Evolutionary conservation across 495 filamentous ascomycete genomes (phyloP), one percentile per base, ranked within the genome.

Genomic region (Trichoderma gamsii): DNA sequence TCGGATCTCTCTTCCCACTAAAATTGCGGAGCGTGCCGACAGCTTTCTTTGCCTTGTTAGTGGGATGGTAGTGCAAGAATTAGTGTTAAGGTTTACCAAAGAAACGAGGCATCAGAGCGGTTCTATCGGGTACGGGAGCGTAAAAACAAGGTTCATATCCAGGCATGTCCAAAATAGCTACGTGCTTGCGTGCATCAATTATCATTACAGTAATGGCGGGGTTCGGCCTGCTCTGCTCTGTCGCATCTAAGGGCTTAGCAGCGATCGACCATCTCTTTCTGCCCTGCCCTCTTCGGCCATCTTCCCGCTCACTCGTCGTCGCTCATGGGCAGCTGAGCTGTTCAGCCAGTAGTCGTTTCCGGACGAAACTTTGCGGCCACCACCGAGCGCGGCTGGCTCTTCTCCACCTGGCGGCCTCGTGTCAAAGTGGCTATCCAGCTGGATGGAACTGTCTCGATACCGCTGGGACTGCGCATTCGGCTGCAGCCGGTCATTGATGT

Each of bases 241-340:
- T 11, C 49, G 18, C 18, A 4, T 5, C 5, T 23, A 52, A 0
- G n/a, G 35, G 8, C 35, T 38, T 38, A 38, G 35, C 35, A 38
- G 35, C 35, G 35, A 23, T 21, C 49, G 6, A n/a, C 44, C 9
- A 2, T 18, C 49, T 52, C 49, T 9, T 52, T 61, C 56, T 3
- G 85, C 85, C 51, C 88, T 80, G 1, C 93, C 93, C 77, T 97
- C 93, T 77, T 97, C 93, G 1, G 88, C 93, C 63, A 91, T 79
- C 77, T 92, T 92, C 3, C 92, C 93, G 72, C 91, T 95, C 12
- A 94, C 92, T 71, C 92, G 88, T 65, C 92, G 81, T 64, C 77
- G 78, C 66, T 70, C 78, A 23, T 68, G 51, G 2, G 41, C 41
- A 15, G 41, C 27, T 29, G 59, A 46, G 7, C 3, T 76, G 29